Conservation (phyloP, 2,329 filamentous ascomycete genomes). For the Ceratocystis cacaofunesta region DNA sequence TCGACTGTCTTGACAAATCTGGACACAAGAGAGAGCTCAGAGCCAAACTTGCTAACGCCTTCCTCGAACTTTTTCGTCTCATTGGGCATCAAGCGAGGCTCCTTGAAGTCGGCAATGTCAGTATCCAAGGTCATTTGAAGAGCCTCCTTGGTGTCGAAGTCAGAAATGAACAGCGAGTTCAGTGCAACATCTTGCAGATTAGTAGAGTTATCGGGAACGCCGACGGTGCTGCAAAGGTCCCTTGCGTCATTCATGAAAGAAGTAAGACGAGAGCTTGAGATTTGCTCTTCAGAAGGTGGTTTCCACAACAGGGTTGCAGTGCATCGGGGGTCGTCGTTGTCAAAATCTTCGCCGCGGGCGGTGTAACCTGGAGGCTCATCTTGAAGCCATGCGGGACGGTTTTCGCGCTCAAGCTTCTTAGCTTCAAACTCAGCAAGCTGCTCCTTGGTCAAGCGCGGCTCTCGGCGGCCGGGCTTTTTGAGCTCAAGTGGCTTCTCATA, state of each 20-base stretch:
- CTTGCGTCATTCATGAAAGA: slow-evolving; percentile 62
- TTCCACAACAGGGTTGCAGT: slow-evolving; percentile 69
- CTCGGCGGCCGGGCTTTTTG: slow-evolving; percentile 70
- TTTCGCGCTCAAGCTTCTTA: slow-evolving; percentile 64
- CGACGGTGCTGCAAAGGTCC: slow-evolving; percentile 47
- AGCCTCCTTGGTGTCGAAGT: slow-evolving; percentile 57
- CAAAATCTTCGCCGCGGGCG: slow-evolving; percentile 62
- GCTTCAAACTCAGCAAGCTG: slow-evolving; percentile 64
- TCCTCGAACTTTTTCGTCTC: slow-evolving; percentile 89
- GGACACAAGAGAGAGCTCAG: slow-evolving; percentile 70
- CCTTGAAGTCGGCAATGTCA: slow-evolving; percentile 61
- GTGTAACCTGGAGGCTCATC: slow-evolving; percentile 83
- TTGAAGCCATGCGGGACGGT: slow-evolving; percentile 82
- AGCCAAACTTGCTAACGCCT: slow-evolving; percentile 76
- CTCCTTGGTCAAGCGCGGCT: slow-evolving; percentile 65
- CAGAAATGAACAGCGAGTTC: slow-evolving; percentile 53
- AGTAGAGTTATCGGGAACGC: slow-evolving; percentile 60
- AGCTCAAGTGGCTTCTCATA: slow-evolving; percentile 78
- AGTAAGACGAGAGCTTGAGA: slow-evolving; percentile 46
- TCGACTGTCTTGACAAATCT: slow-evolving; percentile 73
- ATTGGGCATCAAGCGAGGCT: slow-evolving; percentile 62
- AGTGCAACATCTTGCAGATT: slow-evolving; percentile 80
- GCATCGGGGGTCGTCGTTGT: slow-evolving; percentile 54
- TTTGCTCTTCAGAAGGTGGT: slow-evolving; percentile 45
- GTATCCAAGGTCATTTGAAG: slow-evolving; percentile 53